Evolutionary conservation across 2,329 filamentous ascomycete species (phyloP), one percentile per base, ranked within the genome.

Genomic region (Fusarium citri): DNA sequence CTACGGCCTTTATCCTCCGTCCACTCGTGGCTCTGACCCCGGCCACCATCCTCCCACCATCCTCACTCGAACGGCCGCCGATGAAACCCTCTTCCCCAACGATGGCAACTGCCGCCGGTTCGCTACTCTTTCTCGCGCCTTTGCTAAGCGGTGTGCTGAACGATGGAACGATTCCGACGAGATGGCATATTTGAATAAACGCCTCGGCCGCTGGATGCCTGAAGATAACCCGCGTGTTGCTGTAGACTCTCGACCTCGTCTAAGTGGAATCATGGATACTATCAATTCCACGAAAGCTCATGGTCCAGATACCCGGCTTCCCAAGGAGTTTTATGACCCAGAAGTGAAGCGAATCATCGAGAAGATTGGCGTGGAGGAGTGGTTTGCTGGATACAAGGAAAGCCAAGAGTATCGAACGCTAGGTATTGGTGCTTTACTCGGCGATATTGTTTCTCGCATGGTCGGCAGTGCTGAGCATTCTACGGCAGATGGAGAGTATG

Each of bases 211-310:
- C 78, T 97, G 92, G 89, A 97, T 98, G 92, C 93, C 94, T 0
- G 85, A 89, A 10, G 85, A 86, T 37, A 86, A 84, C 30, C 87
- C 87, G 14, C 85, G 86, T 41, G 90, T 98, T 11, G 92, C 92
- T 26, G 93, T 98, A 11, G 94, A 98, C 79, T 91, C 90, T 2
- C 91, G 91, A 64, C 96, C 96, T 1, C 87, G 94, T 46, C 84
- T 98, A 15, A 94, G 90, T 8, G 96, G 96, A 55, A 91, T 99
- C 74, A 94, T 97, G 92, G 96, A 99, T 81, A 96, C 93, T 0
- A 87, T 98, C 76, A 98, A 98, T 77, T 89, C 93, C 9, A 97
- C 94, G 0, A 84, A 92, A 15, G 95, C 94, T 4, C 96, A 98
- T 78, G 79, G 78, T 22, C 88, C 92, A 0, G 87, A 87, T 14